phyloP scores from a whole-genome alignment of 495 filamentous ascomycete species.

The Cenococcum geophilum region DNA sequence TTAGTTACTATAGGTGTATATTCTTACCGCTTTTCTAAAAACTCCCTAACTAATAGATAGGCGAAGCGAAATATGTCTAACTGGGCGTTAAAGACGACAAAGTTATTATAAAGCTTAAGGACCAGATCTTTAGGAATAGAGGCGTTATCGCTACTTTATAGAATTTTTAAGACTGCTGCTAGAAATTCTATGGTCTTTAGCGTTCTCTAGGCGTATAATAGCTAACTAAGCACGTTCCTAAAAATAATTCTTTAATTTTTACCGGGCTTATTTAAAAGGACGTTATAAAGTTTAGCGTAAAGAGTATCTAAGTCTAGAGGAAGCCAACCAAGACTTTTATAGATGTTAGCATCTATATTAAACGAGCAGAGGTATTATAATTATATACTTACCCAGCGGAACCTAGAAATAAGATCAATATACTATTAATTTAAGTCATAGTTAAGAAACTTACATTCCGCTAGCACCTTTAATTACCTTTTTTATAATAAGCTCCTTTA shows the following conservation, averaged over 20 bases:
- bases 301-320: constrained; percentile 29
- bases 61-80: constrained; percentile 9
- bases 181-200: constrained; percentile 10
- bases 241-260: constrained; percentile 1
- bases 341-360: constrained; percentile 4
- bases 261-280: constrained; percentile 1
- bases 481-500: not conserved
- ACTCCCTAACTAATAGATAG: constrained; percentile 6
- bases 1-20: not conserved
- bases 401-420: constrained; percentile 23
- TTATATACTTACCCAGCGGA: constrained; percentile 10
- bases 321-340: constrained; percentile 6
- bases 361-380: constrained; percentile 6
- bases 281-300: constrained; percentile 30
- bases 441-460: constrained; percentile 11
- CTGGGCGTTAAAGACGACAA: constrained; percentile 11
- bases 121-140: constrained; percentile 24
- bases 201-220: constrained; percentile 2
- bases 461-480: not conserved
- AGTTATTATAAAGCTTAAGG: constrained; percentile 22
- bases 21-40: constrained; percentile 4
- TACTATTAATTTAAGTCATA: not conserved
- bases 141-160: not conserved
- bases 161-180: not conserved
- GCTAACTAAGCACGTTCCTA: constrained; percentile 6